Conservation (phyloP, 2,329 filamentous ascomycete genomes). For the Escovopsis weberi region DNA sequence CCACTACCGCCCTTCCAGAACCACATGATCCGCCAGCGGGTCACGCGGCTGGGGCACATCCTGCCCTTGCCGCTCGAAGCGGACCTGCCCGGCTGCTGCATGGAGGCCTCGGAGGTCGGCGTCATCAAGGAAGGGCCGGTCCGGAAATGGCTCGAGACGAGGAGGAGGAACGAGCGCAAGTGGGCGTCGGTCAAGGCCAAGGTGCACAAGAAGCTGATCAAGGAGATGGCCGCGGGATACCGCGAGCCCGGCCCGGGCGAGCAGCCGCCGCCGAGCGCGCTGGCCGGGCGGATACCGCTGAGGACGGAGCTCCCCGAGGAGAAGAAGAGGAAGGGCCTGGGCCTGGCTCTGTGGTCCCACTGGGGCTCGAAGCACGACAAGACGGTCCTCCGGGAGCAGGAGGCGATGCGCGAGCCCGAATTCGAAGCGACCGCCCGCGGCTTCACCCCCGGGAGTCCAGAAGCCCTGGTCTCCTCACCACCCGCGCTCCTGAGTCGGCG, state of each 20-base stretch:
- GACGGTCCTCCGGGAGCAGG: constrained; percentile 46
- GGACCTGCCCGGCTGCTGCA: constrained; percentile 49
- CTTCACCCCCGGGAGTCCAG: constrained; percentile 24
- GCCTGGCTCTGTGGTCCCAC: constrained; percentile 67
- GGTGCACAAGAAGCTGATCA: constrained; percentile 58
- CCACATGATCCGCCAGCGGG: constrained; percentile 84
- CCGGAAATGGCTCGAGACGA: constrained; percentile 67
- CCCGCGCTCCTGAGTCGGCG: constrained; percentile 15
- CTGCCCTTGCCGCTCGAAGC: constrained; percentile 49
- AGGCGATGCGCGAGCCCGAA: constrained; percentile 24
- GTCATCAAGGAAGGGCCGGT: constrained; percentile 69
- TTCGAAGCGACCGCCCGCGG: constrained; percentile 12
- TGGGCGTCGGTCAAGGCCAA: constrained; percentile 56
- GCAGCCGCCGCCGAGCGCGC: constrained; percentile 65
- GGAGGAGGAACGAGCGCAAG: constrained; percentile 55
- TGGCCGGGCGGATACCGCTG: constrained; percentile 53
- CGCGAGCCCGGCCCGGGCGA: constrained; percentile 58
- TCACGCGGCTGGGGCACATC: constrained; percentile 64
- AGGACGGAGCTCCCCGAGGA: constrained; percentile 26
- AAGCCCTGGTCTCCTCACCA: constrained; percentile 12
- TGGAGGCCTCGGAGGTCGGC: constrained; percentile 54
- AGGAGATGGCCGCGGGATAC: constrained; percentile 59
- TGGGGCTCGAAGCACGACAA: constrained; percentile 84
- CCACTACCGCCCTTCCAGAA: constrained; percentile 63
- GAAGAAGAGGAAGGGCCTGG: constrained; percentile 53